Evolutionary conservation across 352 stramenopile species (phyloP), one percentile per base, ranked within the genome.

Genomic region (Pythium dissimile): DNA sequence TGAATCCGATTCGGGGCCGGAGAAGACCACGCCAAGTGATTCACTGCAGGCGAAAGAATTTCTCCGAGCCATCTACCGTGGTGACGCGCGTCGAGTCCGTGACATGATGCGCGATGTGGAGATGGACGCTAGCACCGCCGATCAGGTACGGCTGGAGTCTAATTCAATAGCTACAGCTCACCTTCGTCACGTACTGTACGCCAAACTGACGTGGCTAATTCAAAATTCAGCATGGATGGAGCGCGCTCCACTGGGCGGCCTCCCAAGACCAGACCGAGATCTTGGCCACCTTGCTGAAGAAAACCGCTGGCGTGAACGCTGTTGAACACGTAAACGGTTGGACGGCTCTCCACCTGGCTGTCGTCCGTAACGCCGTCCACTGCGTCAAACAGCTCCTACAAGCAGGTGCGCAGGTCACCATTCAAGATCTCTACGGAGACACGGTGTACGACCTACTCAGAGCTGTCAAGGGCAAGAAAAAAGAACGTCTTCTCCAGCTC

Each of bases 261-360:
- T 88, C 83, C 8, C 80, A 89, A 55, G 70, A 69, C 11, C 80
- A 90, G 49, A 43, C 21, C 6, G 73, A 86, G 18, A 68, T 90
- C 9, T 59, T 92, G 2, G 53, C 67, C 21, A 27, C 74, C 13
- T 57, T 92, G 31, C 48, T 92, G 8, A 57, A 73, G 39, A 61
- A 66, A 43, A 72, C 70, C 10, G 62, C 69, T 2, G 35, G 69
- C 37, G 61, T 86, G 9, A 75, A 89, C 62, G 75, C 70, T 5
- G 78, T 87, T 8, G 83, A 90, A 42, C 80, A 88, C 45, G 70
- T 88, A 24, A 88, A 81, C 42, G 73, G 76, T 9, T 92, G 83
- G 83, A 72, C 76, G 23, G 67, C 82, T 42, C 71, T 92, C 5
- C 82, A 92, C 49, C 62, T 92, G 8, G 83, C 83, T 0, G 67